phyloP scores from a whole-genome alignment of 495 filamentous ascomycete species.

The Symbiotaphrina buchneri region DNA sequence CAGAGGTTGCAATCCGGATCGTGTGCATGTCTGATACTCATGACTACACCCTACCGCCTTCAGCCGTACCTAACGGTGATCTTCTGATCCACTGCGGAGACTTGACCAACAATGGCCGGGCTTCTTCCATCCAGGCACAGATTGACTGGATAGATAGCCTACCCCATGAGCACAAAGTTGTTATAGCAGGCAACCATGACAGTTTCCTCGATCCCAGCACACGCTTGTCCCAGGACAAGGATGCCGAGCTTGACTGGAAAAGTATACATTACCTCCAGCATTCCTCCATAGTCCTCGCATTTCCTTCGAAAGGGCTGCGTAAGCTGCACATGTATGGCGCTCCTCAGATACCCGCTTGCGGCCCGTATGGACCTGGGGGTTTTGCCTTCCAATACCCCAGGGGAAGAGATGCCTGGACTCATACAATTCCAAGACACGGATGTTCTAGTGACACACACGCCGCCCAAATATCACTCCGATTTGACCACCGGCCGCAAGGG shows the following conservation, averaged over 20 bases:
- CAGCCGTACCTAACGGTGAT: constrained; percentile 56
- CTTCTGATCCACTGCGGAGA: constrained; percentile 82
- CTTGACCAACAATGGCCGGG: constrained; percentile 48
- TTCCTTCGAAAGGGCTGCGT: constrained; percentile 14
- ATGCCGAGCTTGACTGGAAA: constrained; percentile 27
- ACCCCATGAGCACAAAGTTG: constrained; percentile 56
- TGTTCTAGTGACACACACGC: constrained; percentile 70
- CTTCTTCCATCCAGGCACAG: constrained; percentile 47
- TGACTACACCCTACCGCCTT: constrained; percentile 24
- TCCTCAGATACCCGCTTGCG: constrained; percentile 36
- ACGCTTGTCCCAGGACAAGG: constrained; percentile 17
- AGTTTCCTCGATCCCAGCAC: constrained; percentile 44
- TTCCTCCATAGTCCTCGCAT: constrained; percentile 25
- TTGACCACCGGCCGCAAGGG: constrained; percentile 17
- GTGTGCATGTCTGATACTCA: constrained; percentile 90
- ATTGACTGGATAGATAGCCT: constrained; percentile 58
- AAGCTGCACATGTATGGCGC: constrained; percentile 35
- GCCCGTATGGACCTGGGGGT: constrained; percentile 29
- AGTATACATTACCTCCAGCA: constrained; percentile 43
- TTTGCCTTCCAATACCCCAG: constrained; percentile 47
- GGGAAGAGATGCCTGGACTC: constrained; percentile 35
- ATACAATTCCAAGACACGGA: constrained; percentile 59
- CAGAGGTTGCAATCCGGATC: constrained; percentile 37
- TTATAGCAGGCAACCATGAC: constrained; percentile 83
- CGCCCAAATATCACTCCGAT: constrained; percentile 56